phyloP scores from a whole-genome alignment of 176 grass and related monocot species.

The Triticum timopheevii region DNA sequence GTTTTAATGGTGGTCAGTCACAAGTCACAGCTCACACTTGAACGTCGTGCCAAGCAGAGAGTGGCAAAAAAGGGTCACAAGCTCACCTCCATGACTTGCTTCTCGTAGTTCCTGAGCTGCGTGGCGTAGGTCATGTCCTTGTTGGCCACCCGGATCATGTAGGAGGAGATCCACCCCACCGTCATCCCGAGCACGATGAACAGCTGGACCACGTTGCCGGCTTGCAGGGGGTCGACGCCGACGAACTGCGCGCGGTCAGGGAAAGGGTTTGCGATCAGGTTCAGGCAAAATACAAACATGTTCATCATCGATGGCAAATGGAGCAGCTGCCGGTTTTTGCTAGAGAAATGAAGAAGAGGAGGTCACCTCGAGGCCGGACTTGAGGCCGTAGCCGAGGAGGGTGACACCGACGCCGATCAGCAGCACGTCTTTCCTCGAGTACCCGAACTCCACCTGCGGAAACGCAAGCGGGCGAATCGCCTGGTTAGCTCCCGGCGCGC shows the following conservation, averaged over 20 bases:
- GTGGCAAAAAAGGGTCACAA: too few species aligned
- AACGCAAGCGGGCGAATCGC: not conserved
- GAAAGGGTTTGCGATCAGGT: not conserved
- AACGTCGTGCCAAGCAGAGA: not conserved
- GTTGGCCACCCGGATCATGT: conserved; percentile 96
- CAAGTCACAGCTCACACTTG: not conserved
- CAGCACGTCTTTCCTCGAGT: conserved; percentile 92
- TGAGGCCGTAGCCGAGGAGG: conserved; percentile 62
- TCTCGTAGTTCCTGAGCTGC: conserved; percentile 96
- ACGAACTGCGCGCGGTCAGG: conserved; percentile 43
- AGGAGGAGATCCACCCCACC: conserved; percentile 89
- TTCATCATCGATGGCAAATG: not conserved
- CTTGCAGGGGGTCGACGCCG: conserved; percentile 87
- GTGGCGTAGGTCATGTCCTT: conserved; percentile 98
- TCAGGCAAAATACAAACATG: not conserved
- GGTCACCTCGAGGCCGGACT: conserved; percentile 80
- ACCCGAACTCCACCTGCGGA: conserved; percentile 76
- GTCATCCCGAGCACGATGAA: conserved; percentile 88
- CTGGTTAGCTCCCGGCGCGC: not conserved
- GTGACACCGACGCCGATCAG: conserved; percentile 86
- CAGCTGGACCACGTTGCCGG: conserved; percentile 93
- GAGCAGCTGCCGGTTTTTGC: not conserved
- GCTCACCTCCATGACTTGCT: conserved; percentile 93
- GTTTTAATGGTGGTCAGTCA: not conserved
- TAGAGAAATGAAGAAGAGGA: not conserved